Evolutionary conservation across 176 grass and related monocot species (phyloP), one percentile per base, ranked within the genome.

Genomic region (Chloris gayana): DNA sequence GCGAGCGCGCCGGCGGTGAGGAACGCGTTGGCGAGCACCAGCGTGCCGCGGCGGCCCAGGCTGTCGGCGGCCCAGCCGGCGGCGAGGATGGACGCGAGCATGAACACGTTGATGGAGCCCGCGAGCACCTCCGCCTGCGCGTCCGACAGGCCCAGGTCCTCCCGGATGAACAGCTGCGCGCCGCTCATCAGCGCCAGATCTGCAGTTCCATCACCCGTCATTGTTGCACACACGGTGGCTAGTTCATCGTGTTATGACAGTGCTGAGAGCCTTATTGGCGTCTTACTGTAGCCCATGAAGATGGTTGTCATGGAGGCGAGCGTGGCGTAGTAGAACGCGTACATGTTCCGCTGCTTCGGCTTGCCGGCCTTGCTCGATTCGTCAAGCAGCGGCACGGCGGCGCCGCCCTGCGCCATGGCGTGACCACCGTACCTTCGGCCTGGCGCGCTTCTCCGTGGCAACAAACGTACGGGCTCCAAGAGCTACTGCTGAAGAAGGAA

Each of bases 121-220:
- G 80, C 7, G 1, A 91, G 80, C 18, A 87, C 86, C 85, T 87
- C 89, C 14, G 87, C 35, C 68, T 91, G 9, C 0, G 11, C 73
- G 80, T 91, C 80, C 0, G 60, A 69, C 27, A 91, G 25, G 10
- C 49, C 45, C 21, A 87, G 25, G 70, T 91, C 84, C 9, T 87
- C 84, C 27, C 74, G 76, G n/a, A 91, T 87, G 88, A 91, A 91
- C 64, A 91, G 81, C 50, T 87, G 80, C 49, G 88, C 88, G 14
- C 84, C 88, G 77, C 88, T 87, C 84, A 91, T 91, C 75, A 91
- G 38, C 64, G 80, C 75, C 0, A 87, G 59, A 38, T 91, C 88
- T 91, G 67, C 70, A 50, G 3, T 37, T 37, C 35, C 4, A 37
- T 5, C 7, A 37, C 7, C 35, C 35, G 35, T 37, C 5, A 37